Conservation (phyloP, 768 basidiomycete species). For the Podaxis sp. region DNA sequence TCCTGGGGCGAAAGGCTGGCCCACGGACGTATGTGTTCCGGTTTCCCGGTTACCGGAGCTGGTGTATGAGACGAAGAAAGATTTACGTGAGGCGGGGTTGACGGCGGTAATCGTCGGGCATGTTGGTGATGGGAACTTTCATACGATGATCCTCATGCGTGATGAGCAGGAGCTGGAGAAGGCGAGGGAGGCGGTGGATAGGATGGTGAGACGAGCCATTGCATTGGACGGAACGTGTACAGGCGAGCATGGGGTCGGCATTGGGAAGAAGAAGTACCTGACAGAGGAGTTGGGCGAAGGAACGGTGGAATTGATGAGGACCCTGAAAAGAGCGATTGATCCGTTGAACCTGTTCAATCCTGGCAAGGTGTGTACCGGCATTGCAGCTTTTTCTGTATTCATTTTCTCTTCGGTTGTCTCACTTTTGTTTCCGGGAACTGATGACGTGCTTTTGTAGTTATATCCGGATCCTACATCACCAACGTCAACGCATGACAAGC, state of each 20-base stretch:
- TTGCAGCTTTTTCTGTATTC: background rate
- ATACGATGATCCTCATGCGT: constrained; percentile 54
- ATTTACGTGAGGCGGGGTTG: constrained; percentile 57
- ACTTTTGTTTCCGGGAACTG: background rate
- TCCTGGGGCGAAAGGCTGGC: constrained; percentile 59
- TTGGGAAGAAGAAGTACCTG: constrained; percentile 84
- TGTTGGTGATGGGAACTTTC: constrained; percentile 63
- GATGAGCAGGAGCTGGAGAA: constrained; percentile 50
- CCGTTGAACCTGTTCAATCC: constrained; percentile 81
- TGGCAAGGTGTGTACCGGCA: constrained; percentile 58
- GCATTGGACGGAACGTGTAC: constrained; percentile 79
- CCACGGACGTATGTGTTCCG: constrained; percentile 80
- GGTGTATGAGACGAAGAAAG: constrained; percentile 69
- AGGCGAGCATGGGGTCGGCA: constrained; percentile 86
- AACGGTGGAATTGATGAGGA: constrained; percentile 83
- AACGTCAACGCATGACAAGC: too few species aligned
- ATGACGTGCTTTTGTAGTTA: background rate
- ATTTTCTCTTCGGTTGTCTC: too few species aligned
- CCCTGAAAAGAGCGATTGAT: constrained; percentile 73
- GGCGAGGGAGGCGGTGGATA: constrained; percentile 47
- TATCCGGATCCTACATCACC: background rate
- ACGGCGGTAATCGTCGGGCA: constrained; percentile 71
- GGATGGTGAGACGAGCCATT: constrained; percentile 70
- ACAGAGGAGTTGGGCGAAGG: constrained; percentile 78
- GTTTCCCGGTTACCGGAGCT: constrained; percentile 65